Evolutionary conservation across 202 grass and related monocot species (phyloP).

Genomic region (Hordeum pubiflorum): DNA sequence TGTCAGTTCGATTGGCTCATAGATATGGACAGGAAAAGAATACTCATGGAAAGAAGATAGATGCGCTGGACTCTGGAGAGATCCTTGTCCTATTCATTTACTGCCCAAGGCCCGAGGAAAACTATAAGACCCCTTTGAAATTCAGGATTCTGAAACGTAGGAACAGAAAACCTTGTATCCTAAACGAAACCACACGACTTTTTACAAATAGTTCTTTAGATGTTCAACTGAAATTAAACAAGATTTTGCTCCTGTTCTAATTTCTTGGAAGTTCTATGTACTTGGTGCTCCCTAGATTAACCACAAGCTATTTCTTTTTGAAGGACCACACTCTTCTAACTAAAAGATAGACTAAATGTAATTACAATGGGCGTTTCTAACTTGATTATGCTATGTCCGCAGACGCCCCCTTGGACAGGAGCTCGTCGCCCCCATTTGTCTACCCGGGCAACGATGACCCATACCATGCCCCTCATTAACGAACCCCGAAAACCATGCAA

Average conservation of each 20-base stretch:
- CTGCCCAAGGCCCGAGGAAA: neutral
- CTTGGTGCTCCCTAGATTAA: neutral
- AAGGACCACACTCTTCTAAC: too few relatives aligned
- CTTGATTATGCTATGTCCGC: too few relatives aligned
- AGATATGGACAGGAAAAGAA: conserved; percentile 23
- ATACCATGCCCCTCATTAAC: too few relatives aligned
- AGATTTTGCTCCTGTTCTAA: neutral
- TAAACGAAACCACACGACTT: neutral
- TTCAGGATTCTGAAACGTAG: neutral
- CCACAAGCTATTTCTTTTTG: neutral
- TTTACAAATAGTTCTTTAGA: neutral
- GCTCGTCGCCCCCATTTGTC: too few relatives aligned
- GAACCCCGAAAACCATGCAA: too few relatives aligned
- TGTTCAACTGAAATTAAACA: neutral
- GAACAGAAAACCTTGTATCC: neutral
- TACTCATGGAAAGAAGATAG: conserved; percentile 27
- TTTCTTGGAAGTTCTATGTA: neutral
- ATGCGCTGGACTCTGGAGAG: neutral
- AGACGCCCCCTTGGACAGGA: too few relatives aligned
- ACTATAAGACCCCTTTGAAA: neutral
- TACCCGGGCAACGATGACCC: too few relatives aligned
- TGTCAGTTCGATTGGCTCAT: conserved; percentile 3
- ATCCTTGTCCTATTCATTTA: conserved; percentile 22
- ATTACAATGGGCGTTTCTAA: too few relatives aligned
- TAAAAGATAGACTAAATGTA: too few relatives aligned